Evolutionary conservation across 176 grass and related monocot species (phyloP), one percentile per base, ranked within the genome.

Genomic region (Poa annua): DNA sequence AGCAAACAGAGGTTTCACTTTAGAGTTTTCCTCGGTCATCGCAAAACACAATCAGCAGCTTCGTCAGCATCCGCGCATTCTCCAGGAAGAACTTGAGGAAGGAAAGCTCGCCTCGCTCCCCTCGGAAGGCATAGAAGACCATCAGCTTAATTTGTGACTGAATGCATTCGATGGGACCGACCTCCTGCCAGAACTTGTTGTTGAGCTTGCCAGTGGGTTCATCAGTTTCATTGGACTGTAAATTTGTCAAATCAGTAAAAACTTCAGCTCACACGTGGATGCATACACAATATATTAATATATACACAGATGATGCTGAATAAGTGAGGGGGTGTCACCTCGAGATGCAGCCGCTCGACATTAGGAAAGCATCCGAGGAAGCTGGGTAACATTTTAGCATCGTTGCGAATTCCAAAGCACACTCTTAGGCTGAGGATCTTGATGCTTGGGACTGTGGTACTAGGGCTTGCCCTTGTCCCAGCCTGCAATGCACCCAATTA

Each of bases 301-400:
- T 74, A 16, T 51, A 74, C 26, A 64, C 13, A 64, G 5, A 64
- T 74, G 29, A 21, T 76, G 50, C 32, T 9, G 16, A 24, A 24
- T 21, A 77, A 77, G 38, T 39, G 54, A 38, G 7, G 41, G 17
- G 8, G 25, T 7, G 29, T 55, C 19, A 82, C 79, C 65, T 41
- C 26, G 15, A 81, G 11, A 11, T 81, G 47, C 47, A 81, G 65
- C 24, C 39, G 36, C 50, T 81, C 79, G 29, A 81, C 59, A 8
- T 54, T 67, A 7, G 79, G 79, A 55, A 81, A 81, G 65, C 79
- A 81, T 71, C 32, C 71, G 48, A 81, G 79, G 41, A 81, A 71
- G 25, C 33, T 53, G 65, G 62, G 47, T n/a, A 81, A 24, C 65
- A 81, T 69, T 50, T 57, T 71, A 2, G 47, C 79, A 41, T 53